Evolutionary conservation across 2,329 filamentous ascomycete genomes (phyloP).

Genomic region (Aureobasidium sp.): DNA sequence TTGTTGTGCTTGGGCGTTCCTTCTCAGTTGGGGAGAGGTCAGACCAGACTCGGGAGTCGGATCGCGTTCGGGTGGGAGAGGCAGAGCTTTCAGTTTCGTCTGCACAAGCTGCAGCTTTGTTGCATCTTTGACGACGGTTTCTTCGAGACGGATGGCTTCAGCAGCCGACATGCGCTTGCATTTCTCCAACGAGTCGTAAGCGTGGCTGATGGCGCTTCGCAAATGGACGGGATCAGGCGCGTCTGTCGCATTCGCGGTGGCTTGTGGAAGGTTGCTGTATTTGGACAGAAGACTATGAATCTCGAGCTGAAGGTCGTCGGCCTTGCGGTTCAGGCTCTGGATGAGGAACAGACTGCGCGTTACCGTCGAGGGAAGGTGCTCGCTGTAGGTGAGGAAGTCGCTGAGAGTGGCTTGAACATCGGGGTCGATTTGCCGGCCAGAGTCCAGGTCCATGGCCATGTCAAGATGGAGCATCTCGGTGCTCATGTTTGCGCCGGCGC

Average conservation of each 20-base stretch:
- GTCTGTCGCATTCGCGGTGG: conserved; percentile 35
- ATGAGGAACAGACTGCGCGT: conserved; percentile 56
- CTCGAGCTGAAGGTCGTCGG: conserved; percentile 32
- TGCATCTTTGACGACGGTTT: conserved; percentile 30
- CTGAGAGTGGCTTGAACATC: conserved; percentile 59
- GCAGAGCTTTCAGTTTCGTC: conserved; percentile 53
- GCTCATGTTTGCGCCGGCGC: conserved; percentile 12
- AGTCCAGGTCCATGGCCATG: conserved; percentile 14
- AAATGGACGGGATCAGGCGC: conserved; percentile 45
- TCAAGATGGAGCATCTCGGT: conserved; percentile 13
- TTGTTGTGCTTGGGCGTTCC: conserved; percentile 13
- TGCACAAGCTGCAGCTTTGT: conserved; percentile 51
- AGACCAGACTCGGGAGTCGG: conserved; percentile 38
- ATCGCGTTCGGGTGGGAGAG: conserved; percentile 52
- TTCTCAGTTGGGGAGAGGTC: conserved; percentile 25
- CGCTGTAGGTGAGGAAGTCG: conserved; percentile 61
- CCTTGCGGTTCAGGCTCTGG: conserved; percentile 40
- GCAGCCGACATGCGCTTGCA: conserved; percentile 28
- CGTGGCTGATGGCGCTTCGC: conserved; percentile 48
- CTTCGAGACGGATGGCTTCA: conserved; percentile 25
- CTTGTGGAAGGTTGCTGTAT: conserved; percentile 43
- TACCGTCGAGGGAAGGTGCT: conserved; percentile 58
- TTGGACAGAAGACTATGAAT: conserved; percentile 41
- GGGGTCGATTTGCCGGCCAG: conserved; percentile 36
- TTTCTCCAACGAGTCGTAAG: conserved; percentile 38